phyloP scores from a whole-genome alignment of 1,284 basidiomycete species.

The Sporisorium graminicola region DNA sequence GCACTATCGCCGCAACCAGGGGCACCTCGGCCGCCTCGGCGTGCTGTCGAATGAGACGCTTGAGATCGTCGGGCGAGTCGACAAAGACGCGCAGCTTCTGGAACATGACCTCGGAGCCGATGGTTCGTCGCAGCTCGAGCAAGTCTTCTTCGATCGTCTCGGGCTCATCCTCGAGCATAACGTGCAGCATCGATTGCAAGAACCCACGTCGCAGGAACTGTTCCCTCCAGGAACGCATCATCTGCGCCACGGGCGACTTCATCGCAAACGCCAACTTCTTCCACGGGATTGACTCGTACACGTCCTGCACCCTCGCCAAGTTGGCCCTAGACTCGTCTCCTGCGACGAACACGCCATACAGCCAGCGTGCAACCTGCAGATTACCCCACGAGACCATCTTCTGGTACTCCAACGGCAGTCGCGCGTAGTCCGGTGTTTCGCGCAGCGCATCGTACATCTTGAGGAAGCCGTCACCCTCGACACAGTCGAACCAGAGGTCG shows the following conservation, averaged over 20 bases:
- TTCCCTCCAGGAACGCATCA: constrained; percentile 59
- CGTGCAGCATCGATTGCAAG: constrained; percentile 57
- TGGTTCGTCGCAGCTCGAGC: constrained; percentile 47
- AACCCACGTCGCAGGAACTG: constrained; percentile 59
- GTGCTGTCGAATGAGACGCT: constrained; percentile 65
- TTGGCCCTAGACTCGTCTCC: constrained; percentile 64
- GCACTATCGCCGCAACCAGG: constrained; percentile 66
- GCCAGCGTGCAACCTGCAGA: constrained; percentile 61
- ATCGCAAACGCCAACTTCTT: constrained; percentile 62
- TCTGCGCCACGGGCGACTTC: constrained; percentile 58
- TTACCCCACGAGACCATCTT: constrained; percentile 65
- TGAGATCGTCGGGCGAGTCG: constrained; percentile 60
- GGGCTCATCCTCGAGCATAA: constrained; percentile 63
- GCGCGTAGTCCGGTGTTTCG: constrained; percentile 50
- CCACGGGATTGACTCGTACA: constrained; percentile 64
- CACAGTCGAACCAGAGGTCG: constrained; percentile 64
- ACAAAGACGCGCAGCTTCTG: constrained; percentile 64
- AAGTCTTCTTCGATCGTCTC: constrained; percentile 62
- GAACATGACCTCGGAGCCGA: constrained; percentile 62
- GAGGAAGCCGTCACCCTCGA: constrained; percentile 65
- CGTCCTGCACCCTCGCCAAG: constrained; percentile 56
- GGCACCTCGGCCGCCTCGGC: constrained; percentile 62
- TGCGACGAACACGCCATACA: constrained; percentile 64
- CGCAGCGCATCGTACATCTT: constrained; percentile 60
- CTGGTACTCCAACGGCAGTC: constrained; percentile 63